These are phyloP conservation scores for Oryza glumipatula DNA, from an alignment of 176 grass and related monocot species.

Conservation along the genomic window DNA sequence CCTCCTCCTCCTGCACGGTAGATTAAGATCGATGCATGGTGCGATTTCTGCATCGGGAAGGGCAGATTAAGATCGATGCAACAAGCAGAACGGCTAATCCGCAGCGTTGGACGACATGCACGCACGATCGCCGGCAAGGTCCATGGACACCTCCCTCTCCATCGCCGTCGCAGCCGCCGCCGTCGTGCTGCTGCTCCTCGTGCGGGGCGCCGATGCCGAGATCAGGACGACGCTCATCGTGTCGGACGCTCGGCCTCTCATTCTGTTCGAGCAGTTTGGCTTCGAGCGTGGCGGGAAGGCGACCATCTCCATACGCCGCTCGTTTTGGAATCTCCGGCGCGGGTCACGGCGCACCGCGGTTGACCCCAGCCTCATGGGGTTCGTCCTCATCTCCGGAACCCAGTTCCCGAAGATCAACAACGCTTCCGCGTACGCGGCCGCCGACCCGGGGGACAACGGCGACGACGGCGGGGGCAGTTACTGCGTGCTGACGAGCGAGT, in stretches of 20 bases:
- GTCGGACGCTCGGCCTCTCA: slow-evolving; percentile 47
- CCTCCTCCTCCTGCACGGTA: neutral
- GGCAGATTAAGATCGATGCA: slow-evolving; percentile 15
- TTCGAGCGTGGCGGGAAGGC: slow-evolving; percentile 54
- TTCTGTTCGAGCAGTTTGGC: slow-evolving; percentile 81
- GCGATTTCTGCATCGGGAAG: neutral
- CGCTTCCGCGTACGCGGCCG: slow-evolving; percentile 45
- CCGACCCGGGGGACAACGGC: slow-evolving; percentile 14
- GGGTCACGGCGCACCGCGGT: slow-evolving; percentile 12
- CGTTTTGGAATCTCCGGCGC: slow-evolving; percentile 41
- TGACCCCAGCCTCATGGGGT: slow-evolving; percentile 56
- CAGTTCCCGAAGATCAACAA: slow-evolving; percentile 51
- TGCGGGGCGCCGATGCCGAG: slow-evolving; percentile 30
- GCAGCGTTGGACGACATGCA: slow-evolving; percentile 21
- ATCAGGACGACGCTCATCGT: slow-evolving; percentile 52
- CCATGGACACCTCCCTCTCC: slow-evolving; percentile 44
- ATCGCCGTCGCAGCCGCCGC: neutral
- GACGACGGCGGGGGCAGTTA: slow-evolving; percentile 7
- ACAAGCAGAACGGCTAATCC: neutral
- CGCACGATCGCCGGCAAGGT: neutral
- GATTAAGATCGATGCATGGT: neutral
- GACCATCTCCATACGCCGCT: slow-evolving; percentile 47
- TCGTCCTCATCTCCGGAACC: slow-evolving; percentile 55
- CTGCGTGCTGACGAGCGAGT: slow-evolving; percentile 63
- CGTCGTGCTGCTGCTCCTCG: slow-evolving; percentile 12